phyloP scores from a whole-genome alignment of 805 yeast genomes.

The Metschnikowia koreensis region DNA sequence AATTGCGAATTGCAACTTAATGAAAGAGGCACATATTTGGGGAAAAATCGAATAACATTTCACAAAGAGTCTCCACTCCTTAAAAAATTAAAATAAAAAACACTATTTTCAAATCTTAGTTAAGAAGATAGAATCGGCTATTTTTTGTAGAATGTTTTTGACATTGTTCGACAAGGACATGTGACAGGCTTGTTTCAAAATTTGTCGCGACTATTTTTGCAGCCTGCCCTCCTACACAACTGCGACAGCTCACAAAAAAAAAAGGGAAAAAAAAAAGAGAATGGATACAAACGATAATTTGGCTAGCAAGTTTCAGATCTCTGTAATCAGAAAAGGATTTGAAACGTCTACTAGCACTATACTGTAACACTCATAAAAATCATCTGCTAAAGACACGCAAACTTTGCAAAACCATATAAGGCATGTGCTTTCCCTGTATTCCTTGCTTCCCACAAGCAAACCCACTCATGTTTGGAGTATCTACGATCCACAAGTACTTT shows the following conservation, averaged over 20 bases:
- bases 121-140: too few species aligned
- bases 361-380: slow-evolving; percentile 3
- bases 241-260: slow-evolving; percentile 10
- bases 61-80: too few species aligned
- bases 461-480: slow-evolving; percentile 16
- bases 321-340: background rate
- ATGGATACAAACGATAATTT: slow-evolving; percentile 1
- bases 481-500: slow-evolving; percentile 11
- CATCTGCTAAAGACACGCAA: background rate
- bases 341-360: background rate
- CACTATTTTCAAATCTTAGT: too few species aligned
- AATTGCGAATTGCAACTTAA: too few species aligned
- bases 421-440: slow-evolving; percentile 13
- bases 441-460: slow-evolving; percentile 7
- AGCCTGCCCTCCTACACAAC: slow-evolving; percentile 1
- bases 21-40: too few species aligned
- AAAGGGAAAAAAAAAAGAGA: slow-evolving; percentile 5
- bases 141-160: too few species aligned
- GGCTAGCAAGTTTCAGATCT: slow-evolving; percentile 10
- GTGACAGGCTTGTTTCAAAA: slow-evolving; percentile 1
- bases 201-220: background rate
- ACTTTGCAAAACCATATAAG: slow-evolving; percentile 2
- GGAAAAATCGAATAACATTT: too few species aligned
- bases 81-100: too few species aligned
- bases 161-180: background rate